Evolutionary conservation across 176 grass and related monocot genomes (phyloP), one percentile per base, ranked within the genome.

Genomic region (Luzula sylvatica): DNA sequence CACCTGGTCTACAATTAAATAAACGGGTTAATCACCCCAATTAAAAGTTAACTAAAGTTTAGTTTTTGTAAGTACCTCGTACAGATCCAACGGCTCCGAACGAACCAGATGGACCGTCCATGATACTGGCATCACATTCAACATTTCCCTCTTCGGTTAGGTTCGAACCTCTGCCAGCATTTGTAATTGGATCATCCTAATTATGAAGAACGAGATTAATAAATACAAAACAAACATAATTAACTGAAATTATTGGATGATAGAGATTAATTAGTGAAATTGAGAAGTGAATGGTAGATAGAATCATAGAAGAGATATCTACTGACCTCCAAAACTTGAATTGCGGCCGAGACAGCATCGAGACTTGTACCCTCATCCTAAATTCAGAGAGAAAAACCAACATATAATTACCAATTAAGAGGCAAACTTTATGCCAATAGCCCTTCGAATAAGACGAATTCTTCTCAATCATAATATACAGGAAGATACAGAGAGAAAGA

Each of bases 41-140:
- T 9, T 22, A 54, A 54, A 24, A 13, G 5, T 54, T 16, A 22
- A 11, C 22, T 22, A 54, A 24, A 54, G 50, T 26, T 54, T 21
- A 7, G 9, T 23, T 6, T 26, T 47, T 26, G 68, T 25, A 70
- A 74, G 45, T 82, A 96, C 90, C 77, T 96, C 58, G 67, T 59
- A 96, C 52, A 70, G 90, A 77, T 71, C 90, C 84, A 32, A 86
- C 90, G 72, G 90, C 80, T 61, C 90, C 90, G 32, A 89, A 96
- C 30, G 77, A 56, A 68, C 81, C 71, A 53, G 78, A 66, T 65
- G 21, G 70, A 54, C 84, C 92, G 73, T 96, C 92, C 92, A 96
- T 96, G 63, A 96, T 96, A 61, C 92, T 80, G 20, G 92, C 85
- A 77, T 96, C 92, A 3, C 85, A 96, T 77, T 96, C 85, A 46